These are phyloP conservation scores for Lichtheimia ornata DNA, from an alignment of 371 early-diverging fungal species.

Conservation along the genomic window DNA sequence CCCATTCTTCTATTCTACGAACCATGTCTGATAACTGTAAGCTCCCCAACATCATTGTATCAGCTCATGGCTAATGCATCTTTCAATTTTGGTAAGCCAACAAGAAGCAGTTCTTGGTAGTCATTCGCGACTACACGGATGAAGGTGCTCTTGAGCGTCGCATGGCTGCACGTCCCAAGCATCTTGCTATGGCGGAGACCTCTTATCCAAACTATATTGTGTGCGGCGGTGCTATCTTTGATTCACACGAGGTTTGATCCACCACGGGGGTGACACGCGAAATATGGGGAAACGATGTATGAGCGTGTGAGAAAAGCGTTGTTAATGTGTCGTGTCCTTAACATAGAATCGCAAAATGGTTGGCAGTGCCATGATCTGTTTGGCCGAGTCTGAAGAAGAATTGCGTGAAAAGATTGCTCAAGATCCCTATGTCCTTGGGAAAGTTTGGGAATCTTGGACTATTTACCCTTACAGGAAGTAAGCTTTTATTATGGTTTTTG, in stretches of 20 bases:
- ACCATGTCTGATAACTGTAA: too few species aligned
- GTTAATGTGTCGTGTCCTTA: background rate
- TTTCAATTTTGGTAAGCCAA: background rate
- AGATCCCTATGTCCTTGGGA: conserved; percentile 57
- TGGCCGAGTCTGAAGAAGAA: conserved; percentile 45
- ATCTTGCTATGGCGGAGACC: conserved; percentile 13
- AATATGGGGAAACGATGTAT: background rate
- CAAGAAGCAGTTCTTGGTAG: conserved; percentile 21
- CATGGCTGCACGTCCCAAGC: conserved; percentile 20
- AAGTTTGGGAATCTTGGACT: conserved; percentile 57
- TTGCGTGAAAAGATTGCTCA: conserved; percentile 34
- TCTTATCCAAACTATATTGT: conserved; percentile 9
- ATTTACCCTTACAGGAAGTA: conserved; percentile 42
- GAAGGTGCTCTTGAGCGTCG: conserved; percentile 12
- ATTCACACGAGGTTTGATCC: conserved; percentile 16
- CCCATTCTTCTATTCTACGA: too few species aligned
- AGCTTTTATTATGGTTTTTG: conserved; percentile 5
- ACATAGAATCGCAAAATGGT: conserved; percentile 46
- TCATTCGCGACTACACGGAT: conserved; percentile 21
- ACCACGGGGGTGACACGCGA: too few species aligned
- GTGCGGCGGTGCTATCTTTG: conserved; percentile 21
- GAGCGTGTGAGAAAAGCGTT: background rate
- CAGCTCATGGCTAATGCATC: too few species aligned
- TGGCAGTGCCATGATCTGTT: conserved; percentile 54
- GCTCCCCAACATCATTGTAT: too few species aligned